phyloP scores from a whole-genome alignment of 2,329 filamentous ascomycete species.

The Fusarium continuum region DNA sequence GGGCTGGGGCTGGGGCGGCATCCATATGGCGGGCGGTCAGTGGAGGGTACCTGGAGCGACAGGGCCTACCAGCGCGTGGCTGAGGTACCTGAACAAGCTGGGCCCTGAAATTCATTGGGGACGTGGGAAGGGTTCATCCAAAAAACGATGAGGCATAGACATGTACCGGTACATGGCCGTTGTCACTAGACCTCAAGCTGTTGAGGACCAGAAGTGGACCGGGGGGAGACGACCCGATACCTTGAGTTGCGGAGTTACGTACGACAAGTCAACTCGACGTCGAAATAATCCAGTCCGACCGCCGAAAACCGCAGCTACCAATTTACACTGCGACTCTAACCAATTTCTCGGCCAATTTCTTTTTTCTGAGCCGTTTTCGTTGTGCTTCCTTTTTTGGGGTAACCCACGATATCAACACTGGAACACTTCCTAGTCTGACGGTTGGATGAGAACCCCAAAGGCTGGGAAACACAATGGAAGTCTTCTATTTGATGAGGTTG shows the following conservation, averaged over 20 bases:
- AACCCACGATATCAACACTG: constrained; percentile 11
- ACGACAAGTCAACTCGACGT: constrained; percentile 32
- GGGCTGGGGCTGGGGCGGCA: constrained; percentile 16
- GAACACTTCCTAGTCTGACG: no score
- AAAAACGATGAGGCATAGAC: constrained; percentile 39
- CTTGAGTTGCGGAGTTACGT: constrained; percentile 36
- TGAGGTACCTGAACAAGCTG: constrained; percentile 36
- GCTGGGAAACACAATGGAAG: constrained; percentile 8
- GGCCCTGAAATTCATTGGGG: constrained; percentile 37
- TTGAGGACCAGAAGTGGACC: constrained; percentile 42
- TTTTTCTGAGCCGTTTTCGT: background rate
- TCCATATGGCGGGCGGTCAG: constrained; percentile 28
- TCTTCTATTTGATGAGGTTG: constrained; percentile 22
- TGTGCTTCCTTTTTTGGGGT: constrained; percentile 14
- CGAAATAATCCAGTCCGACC: constrained; percentile 13
- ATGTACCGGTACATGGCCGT: constrained; percentile 37
- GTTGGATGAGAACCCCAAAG: constrained; percentile 11
- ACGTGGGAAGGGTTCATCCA: constrained; percentile 14
- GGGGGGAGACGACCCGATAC: constrained; percentile 22
- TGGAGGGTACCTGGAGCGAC: constrained; percentile 29
- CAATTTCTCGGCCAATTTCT: constrained; percentile 15
- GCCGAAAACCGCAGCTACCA: constrained; percentile 38
- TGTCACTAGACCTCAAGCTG: constrained; percentile 36
- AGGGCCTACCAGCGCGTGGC: constrained; percentile 14
- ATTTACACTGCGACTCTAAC: constrained; percentile 20